A percentile compares a stretch with the other conserved stretches of the same genome.
Conservation (phyloP, 2,329 filamentous ascomycete species). For the Metarhizium robertsii region DNA sequence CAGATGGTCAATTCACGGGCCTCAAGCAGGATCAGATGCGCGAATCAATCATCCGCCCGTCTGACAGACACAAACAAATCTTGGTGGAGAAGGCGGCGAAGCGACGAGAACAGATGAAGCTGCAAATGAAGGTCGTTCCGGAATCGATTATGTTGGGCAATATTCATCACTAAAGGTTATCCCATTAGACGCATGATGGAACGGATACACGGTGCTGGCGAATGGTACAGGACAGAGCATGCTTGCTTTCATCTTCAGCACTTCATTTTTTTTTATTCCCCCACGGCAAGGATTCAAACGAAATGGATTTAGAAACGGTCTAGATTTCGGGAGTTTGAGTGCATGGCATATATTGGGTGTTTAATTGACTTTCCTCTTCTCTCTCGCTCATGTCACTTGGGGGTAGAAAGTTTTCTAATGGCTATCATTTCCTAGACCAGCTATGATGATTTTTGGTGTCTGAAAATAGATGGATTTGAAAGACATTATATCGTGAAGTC, state of each 20-base stretch:
- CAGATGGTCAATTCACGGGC: conserved; percentile 11
- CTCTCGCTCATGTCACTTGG: too few species aligned
- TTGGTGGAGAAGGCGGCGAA: conserved; percentile 4
- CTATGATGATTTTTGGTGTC: too few species aligned
- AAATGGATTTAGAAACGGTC: background rate
- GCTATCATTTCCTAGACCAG: too few species aligned
- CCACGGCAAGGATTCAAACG: background rate
- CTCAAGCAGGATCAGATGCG: conserved; percentile 14
- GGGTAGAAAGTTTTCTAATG: too few species aligned
- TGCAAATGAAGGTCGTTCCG: background rate
- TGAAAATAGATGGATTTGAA: too few species aligned
- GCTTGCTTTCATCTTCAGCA: background rate
- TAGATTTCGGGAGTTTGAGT: too few species aligned
- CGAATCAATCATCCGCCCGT: conserved; percentile 1
- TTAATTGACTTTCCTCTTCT: too few species aligned
- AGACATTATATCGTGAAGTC: too few species aligned
- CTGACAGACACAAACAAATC: conserved; percentile 2
- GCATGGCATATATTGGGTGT: too few species aligned
- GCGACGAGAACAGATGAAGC: background rate
- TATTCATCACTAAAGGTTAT: background rate
- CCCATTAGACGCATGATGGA: background rate
- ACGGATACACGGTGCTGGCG: background rate
- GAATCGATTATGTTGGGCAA: background rate
- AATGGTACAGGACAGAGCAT: background rate
- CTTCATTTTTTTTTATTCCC: background rate